A percentile compares a stretch with the other conserved stretches of the same genome.
These are phyloP conservation scores for Dryas drummondii DNA, from an alignment of 306 rosid species.

Conservation along the genomic window DNA sequence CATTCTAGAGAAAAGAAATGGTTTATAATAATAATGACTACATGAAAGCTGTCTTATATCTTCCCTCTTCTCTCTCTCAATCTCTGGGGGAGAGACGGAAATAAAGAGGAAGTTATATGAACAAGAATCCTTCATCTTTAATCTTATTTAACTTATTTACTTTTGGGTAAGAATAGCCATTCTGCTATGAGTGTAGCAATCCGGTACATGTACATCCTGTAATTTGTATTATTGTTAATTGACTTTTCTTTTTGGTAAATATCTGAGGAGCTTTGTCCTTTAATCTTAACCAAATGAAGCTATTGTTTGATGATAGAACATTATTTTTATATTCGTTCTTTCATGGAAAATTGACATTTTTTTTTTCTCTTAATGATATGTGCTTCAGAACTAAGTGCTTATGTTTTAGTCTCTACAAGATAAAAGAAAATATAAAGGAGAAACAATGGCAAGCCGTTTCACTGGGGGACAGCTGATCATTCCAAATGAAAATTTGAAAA, in stretches of 20 bases:
- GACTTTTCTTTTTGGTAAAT: too few relatives aligned
- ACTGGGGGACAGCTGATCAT: slow-evolving; percentile 13
- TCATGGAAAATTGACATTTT: not conserved
- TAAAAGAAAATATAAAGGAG: not conserved
- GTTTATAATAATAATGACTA: too few relatives aligned
- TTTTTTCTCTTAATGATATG: not conserved
- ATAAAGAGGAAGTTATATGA: too few relatives aligned
- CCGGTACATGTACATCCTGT: not conserved
- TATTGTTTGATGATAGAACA: not conserved
- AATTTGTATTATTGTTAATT: too few relatives aligned
- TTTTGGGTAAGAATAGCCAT: too few relatives aligned
- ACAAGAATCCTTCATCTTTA: too few relatives aligned
- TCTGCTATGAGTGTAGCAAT: not conserved
- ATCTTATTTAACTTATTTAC: too few relatives aligned
- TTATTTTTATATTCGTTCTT: not conserved
- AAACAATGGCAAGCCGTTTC: slow-evolving; percentile 36
- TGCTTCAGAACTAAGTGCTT: slow-evolving; percentile 15
- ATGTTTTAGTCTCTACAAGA: not conserved
- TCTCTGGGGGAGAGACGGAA: too few relatives aligned
- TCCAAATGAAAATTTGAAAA: slow-evolving; percentile 33
- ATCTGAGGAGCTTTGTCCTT: not conserved
- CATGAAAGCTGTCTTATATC: too few relatives aligned
- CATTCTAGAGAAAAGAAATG: too few relatives aligned
- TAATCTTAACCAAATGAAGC: not conserved
- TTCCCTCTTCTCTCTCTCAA: too few relatives aligned